Evolutionary conservation across 768 basidiomycete species (phyloP).

Genomic region (Lyophyllum shimeji): DNA sequence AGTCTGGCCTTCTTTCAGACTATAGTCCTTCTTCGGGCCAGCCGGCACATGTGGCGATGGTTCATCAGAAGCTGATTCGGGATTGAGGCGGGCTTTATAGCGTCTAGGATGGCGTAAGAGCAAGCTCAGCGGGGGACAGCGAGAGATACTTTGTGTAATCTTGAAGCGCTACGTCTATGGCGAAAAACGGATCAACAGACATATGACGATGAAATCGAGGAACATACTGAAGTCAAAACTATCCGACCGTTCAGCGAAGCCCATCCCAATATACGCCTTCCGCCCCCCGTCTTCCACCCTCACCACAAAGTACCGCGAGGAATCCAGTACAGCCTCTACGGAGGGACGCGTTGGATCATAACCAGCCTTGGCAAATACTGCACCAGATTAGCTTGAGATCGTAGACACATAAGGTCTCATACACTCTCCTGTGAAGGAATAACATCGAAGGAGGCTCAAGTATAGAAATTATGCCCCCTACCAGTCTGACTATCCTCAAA

Average conservation of each 20-base stretch:
- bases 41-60: constrained; percentile 69
- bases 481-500: constrained; percentile 84
- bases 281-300: constrained; percentile 85
- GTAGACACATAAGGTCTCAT: constrained; percentile 27
- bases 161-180: constrained; percentile 77
- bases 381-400: constrained; percentile 18
- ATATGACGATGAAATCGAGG: not conserved
- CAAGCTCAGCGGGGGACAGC: not conserved
- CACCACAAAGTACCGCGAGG: constrained; percentile 92
- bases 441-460: constrained; percentile 5
- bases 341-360: constrained; percentile 79
- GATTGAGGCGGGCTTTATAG: constrained; percentile 62
- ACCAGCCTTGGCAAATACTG: constrained; percentile 85
- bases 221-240: constrained; percentile 90
- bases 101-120: constrained; percentile 41
- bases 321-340: constrained; percentile 95
- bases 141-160: constrained; percentile 74
- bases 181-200: constrained; percentile 5
- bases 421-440: constrained; percentile 60
- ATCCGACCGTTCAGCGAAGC: constrained; percentile 84
- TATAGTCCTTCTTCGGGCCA: constrained; percentile 91
- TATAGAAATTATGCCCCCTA: constrained; percentile 32
- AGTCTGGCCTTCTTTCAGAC: constrained; percentile 92
- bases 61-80: constrained; percentile 38
- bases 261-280: constrained; percentile 93